A percentile compares a stretch with the other conserved stretches of the same genome.
Evolutionary conservation across 2,329 filamentous ascomycete species (phyloP).

Genomic region (Lizonia empirigonia): DNA sequence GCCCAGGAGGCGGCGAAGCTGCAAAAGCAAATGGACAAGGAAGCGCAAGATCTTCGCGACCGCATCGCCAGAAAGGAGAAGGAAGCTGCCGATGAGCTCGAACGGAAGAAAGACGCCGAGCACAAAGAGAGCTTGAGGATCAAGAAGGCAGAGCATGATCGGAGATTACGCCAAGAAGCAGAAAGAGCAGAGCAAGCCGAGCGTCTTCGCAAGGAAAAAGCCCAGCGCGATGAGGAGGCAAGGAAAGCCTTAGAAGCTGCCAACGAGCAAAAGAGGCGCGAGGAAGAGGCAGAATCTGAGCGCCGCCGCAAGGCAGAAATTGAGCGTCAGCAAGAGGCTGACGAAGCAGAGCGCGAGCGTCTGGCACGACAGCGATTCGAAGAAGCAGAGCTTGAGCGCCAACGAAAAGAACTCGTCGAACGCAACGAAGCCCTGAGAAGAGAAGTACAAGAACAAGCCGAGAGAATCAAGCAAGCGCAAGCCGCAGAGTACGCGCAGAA

Average conservation of each 20-base stretch:
- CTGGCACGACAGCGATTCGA: neutral
- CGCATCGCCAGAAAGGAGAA: neutral
- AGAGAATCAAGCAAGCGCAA: neutral
- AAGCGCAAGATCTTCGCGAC: neutral
- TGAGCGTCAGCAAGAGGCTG: neutral
- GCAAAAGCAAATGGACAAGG: neutral
- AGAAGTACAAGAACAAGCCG: neutral
- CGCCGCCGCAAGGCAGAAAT: constrained; percentile 7
- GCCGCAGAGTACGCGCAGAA: neutral
- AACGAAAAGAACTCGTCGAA: neutral
- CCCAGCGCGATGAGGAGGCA: neutral
- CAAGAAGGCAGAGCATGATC: neutral
- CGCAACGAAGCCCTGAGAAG: neutral
- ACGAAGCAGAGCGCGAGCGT: neutral
- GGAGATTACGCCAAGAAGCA: constrained; percentile 3
- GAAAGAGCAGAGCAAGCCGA: constrained; percentile 1
- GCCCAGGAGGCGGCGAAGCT: neutral
- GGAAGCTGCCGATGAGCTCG: too few relatives aligned
- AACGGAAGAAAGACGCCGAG: constrained; percentile 13
- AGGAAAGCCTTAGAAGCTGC: neutral
- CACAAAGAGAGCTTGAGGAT: neutral
- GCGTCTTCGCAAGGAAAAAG: neutral
- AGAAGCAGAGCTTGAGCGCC: neutral
- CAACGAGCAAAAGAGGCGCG: neutral
- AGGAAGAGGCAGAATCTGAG: constrained; percentile 5